Conservation (phyloP, 805 yeast species). For the Yueomyces sp. region DNA sequence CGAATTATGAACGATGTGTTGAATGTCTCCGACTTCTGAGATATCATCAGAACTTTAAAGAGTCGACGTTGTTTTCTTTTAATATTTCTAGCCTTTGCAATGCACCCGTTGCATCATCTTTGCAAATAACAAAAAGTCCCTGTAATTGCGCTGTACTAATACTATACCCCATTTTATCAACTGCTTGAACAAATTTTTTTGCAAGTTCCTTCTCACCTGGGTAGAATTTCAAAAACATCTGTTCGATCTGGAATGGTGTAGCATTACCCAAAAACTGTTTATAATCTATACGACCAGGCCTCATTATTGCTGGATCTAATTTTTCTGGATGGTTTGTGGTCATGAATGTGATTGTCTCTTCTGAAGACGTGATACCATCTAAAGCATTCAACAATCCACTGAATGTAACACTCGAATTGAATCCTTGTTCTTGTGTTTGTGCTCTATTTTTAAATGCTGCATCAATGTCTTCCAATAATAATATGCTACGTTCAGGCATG, state of each 20-base stretch:
- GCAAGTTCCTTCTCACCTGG: slow-evolving; percentile 46
- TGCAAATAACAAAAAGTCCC: slow-evolving; percentile 88
- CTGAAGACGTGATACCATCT: slow-evolving; percentile 96
- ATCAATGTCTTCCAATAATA: slow-evolving; percentile 85
- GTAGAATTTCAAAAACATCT: slow-evolving; percentile 84
- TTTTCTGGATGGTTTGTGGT: slow-evolving; percentile 95
- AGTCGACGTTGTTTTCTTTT: background rate
- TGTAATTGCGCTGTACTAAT: slow-evolving; percentile 91
- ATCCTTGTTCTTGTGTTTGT: slow-evolving; percentile 68
- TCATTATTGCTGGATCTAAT: slow-evolving; percentile 79
- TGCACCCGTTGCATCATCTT: slow-evolving; percentile 68
- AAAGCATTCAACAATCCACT: slow-evolving; percentile 87
- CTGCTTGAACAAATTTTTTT: slow-evolving; percentile 28
- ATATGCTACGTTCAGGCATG: slow-evolving; percentile 76
- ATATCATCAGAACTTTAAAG: no score
- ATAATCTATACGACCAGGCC: slow-evolving; percentile 91
- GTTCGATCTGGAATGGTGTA: slow-evolving; percentile 59
- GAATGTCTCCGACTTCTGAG: no score
- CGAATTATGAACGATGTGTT: no score
- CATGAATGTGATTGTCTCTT: slow-evolving; percentile 93
- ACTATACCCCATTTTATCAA: slow-evolving; percentile 33
- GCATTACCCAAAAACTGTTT: slow-evolving; percentile 80
- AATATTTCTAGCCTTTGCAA: background rate
- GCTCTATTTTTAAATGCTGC: slow-evolving; percentile 84
- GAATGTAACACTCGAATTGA: slow-evolving; percentile 80